A percentile compares a stretch with the other conserved stretches of the same genome.
Conservation (phyloP, 2,329 filamentous ascomycete species). For the Neonectria hederae region DNA sequence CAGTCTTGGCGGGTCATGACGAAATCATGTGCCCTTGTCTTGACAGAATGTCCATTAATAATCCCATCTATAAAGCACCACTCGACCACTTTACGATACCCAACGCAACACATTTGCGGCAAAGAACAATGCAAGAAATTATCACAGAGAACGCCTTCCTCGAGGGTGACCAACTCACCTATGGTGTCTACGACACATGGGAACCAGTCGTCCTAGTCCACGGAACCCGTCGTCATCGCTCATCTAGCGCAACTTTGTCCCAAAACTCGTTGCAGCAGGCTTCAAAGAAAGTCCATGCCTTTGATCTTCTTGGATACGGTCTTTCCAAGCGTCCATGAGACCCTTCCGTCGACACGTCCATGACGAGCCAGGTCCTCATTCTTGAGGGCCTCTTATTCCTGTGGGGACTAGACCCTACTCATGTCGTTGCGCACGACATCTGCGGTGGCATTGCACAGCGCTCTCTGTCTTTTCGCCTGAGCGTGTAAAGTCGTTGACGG, state of each 20-base stretch:
- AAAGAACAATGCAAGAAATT: conserved; percentile 34
- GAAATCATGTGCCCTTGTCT: conserved; percentile 28
- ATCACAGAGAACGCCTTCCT: conserved; percentile 42
- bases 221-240: conserved; percentile 47
- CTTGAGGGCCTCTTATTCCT: conserved; percentile 40
- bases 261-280: conserved; percentile 32
- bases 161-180: conserved; percentile 40
- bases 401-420: conserved; percentile 40
- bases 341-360: conserved; percentile 44
- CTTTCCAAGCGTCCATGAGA: conserved; percentile 46
- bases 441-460: conserved; percentile 46
- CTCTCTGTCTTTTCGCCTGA: conserved; percentile 38
- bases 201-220: conserved; percentile 45
- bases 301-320: conserved; percentile 47
- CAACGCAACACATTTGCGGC: not conserved
- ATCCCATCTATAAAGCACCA: conserved; percentile 24
- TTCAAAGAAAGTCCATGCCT: conserved; percentile 43
- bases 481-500: conserved; percentile 39
- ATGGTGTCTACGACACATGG: conserved; percentile 41
- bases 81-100: not conserved
- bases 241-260: conserved; percentile 46
- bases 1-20: not conserved
- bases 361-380: conserved; percentile 45
- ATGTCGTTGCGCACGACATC: conserved; percentile 46
- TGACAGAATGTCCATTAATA: conserved; percentile 31